Conservation (phyloP, 2,329 filamentous ascomycete genomes). For the Pseudocercospora musae region DNA sequence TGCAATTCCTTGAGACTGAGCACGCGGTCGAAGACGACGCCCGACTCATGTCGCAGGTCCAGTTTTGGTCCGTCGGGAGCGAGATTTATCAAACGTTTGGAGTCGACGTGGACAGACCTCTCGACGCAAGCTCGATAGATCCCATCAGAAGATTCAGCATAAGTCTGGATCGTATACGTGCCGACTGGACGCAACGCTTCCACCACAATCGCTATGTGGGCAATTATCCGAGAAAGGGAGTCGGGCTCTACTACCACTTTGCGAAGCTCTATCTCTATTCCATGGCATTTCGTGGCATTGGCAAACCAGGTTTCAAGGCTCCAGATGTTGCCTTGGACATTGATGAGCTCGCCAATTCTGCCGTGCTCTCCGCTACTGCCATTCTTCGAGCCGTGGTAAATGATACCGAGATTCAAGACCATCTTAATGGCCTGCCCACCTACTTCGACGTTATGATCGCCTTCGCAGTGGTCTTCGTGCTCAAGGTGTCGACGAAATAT, state of each 20-base stretch:
- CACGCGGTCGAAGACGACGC: conserved; percentile 33
- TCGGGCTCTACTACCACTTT: conserved; percentile 31
- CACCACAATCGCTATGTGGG: conserved; percentile 27
- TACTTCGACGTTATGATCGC: conserved; percentile 35
- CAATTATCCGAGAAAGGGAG: conserved; percentile 30
- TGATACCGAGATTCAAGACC: conserved; percentile 29
- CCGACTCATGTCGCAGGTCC: conserved; percentile 29
- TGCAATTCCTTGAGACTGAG: conserved; percentile 34
- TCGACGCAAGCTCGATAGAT: conserved; percentile 32
- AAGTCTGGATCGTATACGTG: conserved; percentile 27
- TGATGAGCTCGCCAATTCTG: conserved; percentile 30
- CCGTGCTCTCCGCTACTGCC: conserved; percentile 27
- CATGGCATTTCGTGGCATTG: conserved; percentile 29
- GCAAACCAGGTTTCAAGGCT: conserved; percentile 25
- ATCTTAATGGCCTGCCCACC: conserved; percentile 31
- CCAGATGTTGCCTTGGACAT: conserved; percentile 29
- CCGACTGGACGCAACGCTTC: conserved; percentile 30
- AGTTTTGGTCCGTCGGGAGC: conserved; percentile 28
- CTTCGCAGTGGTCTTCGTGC: conserved; percentile 33
- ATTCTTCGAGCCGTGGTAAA: conserved; percentile 27
- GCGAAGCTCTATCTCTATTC: conserved; percentile 31
- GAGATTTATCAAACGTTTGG: conserved; percentile 33
- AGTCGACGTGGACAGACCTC: conserved; percentile 29
- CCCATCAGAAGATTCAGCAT: conserved; percentile 31
- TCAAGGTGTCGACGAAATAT: conserved; percentile 34